These are phyloP conservation scores for Astrothelium macrocarpum DNA, from an alignment of 495 filamentous ascomycete species.

Conservation along the genomic window DNA sequence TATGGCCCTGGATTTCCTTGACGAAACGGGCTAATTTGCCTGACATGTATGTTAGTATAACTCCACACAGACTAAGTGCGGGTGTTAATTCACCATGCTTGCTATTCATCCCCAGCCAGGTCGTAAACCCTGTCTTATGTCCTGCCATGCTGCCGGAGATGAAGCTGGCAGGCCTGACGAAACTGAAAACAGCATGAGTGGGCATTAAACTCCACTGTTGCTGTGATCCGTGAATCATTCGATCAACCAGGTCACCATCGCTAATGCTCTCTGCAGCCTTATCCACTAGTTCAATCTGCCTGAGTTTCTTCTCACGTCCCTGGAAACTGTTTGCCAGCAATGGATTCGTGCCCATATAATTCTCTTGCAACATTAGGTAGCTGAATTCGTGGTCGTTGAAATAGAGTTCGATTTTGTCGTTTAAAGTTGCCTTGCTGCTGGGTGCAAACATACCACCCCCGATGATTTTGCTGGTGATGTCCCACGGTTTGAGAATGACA, in stretches of 20 bases:
- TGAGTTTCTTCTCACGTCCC: constrained; percentile 61
- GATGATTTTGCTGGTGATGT: constrained; percentile 88
- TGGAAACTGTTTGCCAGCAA: constrained; percentile 40
- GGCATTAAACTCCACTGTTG: constrained; percentile 99
- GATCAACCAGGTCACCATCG: constrained; percentile 91
- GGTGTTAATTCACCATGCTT: constrained; percentile 45
- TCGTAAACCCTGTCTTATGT: constrained; percentile 57
- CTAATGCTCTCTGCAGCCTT: constrained; percentile 90
- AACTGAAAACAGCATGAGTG: constrained; percentile 91
- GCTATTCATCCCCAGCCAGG: constrained; percentile 92
- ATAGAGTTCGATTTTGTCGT: constrained; percentile 97
- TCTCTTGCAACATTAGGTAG: constrained; percentile 95
- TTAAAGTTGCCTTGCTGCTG: constrained; percentile 71
- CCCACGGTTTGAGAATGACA: constrained; percentile 92
- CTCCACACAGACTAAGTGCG: background rate
- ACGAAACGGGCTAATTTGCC: constrained; percentile 73
- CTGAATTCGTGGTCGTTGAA: constrained; percentile 99
- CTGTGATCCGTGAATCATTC: constrained; percentile 96
- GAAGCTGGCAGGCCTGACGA: constrained; percentile 84
- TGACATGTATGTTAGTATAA: constrained; percentile 24
- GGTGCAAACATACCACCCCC: constrained; percentile 76
- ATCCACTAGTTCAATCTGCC: constrained; percentile 71
- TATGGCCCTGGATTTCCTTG: constrained; percentile 94
- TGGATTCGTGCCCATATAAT: constrained; percentile 80
- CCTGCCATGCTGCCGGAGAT: constrained; percentile 63